These are phyloP conservation scores for Ceratorhiza oryzae-sativae DNA, from an alignment of 1,284 basidiomycete genomes.

Conservation along the genomic window DNA sequence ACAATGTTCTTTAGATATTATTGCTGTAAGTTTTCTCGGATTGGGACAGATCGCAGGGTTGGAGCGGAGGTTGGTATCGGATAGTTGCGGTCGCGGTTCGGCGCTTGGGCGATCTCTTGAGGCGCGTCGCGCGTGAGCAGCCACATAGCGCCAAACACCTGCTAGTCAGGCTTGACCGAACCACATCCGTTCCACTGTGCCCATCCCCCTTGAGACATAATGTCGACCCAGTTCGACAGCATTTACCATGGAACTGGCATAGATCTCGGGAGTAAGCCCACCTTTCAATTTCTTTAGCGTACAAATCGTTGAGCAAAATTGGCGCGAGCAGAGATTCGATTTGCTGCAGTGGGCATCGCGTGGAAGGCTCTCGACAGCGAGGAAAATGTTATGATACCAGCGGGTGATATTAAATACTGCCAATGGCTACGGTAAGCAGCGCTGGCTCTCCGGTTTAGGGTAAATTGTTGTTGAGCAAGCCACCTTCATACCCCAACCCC, in stretches of 20 bases:
- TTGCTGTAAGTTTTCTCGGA: too few species aligned
- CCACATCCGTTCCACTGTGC: conserved; percentile 3
- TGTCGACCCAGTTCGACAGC: conserved; percentile 75
- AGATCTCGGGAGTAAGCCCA: conserved; percentile 78
- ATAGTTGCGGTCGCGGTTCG: neutral
- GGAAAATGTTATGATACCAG: conserved; percentile 69
- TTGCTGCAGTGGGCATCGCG: conserved; percentile 87
- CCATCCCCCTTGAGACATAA: conserved; percentile 28
- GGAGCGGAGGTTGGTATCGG: neutral
- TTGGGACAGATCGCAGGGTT: too few species aligned
- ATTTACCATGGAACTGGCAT: conserved; percentile 79
- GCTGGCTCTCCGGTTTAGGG: neutral
- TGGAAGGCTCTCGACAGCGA: conserved; percentile 77
- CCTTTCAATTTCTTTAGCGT: neutral
- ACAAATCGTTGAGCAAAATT: neutral
- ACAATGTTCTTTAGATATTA: neutral
- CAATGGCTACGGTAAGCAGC: conserved; percentile 73
- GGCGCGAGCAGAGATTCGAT: conserved; percentile 74
- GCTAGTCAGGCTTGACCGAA: neutral
- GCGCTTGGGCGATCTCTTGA: conserved; percentile 22
- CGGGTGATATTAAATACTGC: conserved; percentile 82
- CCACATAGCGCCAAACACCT: neutral
- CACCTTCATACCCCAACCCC: conserved; percentile 8
- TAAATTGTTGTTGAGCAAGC: neutral
- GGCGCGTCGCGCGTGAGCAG: conserved; percentile 23